Evolutionary conservation across 352 stramenopile genomes (phyloP).

Genomic region (Pythium phragmitis): DNA sequence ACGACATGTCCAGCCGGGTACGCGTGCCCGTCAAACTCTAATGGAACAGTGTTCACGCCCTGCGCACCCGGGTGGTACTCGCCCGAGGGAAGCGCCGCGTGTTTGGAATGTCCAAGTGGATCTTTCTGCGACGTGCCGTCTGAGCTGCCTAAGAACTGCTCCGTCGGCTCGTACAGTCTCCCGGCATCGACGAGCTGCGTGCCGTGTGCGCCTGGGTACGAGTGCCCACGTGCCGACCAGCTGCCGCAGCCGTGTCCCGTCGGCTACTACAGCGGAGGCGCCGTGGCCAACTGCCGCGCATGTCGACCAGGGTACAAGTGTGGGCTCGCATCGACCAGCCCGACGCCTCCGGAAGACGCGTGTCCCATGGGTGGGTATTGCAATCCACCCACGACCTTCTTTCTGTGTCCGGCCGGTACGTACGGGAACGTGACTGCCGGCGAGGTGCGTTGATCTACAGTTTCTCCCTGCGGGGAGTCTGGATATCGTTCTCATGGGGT

Average conservation of each 20-base stretch:
- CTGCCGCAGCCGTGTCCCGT: constrained; percentile 79
- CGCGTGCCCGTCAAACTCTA: constrained; percentile 57
- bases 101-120: constrained; percentile 75
- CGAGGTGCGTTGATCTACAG: constrained; percentile 37
- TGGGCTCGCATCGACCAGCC: constrained; percentile 66
- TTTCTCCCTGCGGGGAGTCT: no score
- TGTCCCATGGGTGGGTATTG: constrained; percentile 90
- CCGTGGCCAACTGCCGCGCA: constrained; percentile 55
- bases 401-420: constrained; percentile 84
- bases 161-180: constrained; percentile 77
- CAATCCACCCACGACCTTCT: constrained; percentile 82
- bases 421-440: constrained; percentile 83
- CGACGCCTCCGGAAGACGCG: constrained; percentile 80
- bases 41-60: constrained; percentile 52
- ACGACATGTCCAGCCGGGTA: constrained; percentile 79
- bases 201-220: constrained; percentile 77
- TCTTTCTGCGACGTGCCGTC: constrained; percentile 74
- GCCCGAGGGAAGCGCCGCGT: constrained; percentile 45
- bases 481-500: background rate
- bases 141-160: constrained; percentile 68
- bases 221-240: constrained; percentile 74
- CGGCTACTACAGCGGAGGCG: constrained; percentile 85
- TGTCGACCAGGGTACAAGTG: constrained; percentile 82
- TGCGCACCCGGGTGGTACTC: constrained; percentile 76
- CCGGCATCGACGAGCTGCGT: constrained; percentile 65